Conservation (phyloP, 306 rosid genomes). For the Senna siamea region DNA sequence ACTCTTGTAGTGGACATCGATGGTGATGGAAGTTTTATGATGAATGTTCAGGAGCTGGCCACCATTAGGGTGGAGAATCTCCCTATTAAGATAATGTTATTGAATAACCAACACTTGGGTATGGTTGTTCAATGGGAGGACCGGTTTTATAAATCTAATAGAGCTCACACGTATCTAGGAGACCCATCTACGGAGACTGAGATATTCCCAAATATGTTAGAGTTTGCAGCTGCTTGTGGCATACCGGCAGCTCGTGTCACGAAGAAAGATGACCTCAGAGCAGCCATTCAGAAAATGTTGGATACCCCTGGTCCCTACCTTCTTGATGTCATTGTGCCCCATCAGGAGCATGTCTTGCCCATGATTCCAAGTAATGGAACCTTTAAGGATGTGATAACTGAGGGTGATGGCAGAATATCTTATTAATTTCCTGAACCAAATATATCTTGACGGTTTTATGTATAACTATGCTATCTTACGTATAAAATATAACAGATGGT, state of each 20-base stretch:
- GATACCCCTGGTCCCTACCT: constrained; percentile 88
- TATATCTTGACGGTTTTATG: constrained; percentile 21
- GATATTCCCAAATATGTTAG: constrained; percentile 75
- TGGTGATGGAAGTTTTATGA: constrained; percentile 88
- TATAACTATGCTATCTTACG: background rate
- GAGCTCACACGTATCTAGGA: constrained; percentile 85
- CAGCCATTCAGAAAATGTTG: constrained; percentile 86
- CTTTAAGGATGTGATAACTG: constrained; percentile 81
- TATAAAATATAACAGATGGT: background rate
- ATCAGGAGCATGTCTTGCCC: constrained; percentile 91
- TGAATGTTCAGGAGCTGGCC: constrained; percentile 93
- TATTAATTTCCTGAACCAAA: constrained; percentile 44
- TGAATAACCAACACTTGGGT: constrained; percentile 93
- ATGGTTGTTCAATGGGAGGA: constrained; percentile 98
- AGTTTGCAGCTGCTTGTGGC: constrained; percentile 78
- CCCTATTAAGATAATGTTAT: constrained; percentile 68
- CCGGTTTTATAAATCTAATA: constrained; percentile 81
- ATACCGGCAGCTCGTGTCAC: constrained; percentile 81
- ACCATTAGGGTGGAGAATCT: constrained; percentile 81
- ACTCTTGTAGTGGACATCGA: constrained; percentile 73
- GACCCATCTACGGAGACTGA: constrained; percentile 63
- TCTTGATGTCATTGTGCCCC: constrained; percentile 86
- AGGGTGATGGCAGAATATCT: constrained; percentile 77
- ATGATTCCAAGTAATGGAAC: constrained; percentile 90
- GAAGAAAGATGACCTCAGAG: constrained; percentile 62